Base-by-base conservation (phyloP, 2,329 filamentous ascomycete species). In the Alternaria ethzedia region DNA sequence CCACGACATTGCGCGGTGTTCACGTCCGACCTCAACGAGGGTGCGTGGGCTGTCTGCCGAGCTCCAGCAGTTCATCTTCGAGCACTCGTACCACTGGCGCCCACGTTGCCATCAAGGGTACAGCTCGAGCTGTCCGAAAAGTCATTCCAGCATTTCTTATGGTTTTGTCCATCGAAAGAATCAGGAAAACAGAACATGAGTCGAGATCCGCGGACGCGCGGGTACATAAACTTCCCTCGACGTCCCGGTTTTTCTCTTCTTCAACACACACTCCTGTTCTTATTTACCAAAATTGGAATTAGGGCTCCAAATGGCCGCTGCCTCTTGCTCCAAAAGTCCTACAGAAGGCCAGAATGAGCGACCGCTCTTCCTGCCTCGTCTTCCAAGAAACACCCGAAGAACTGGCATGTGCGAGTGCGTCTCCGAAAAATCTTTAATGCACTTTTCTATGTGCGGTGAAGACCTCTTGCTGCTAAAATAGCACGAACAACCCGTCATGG, bases 61-160 rank as follows among this genome's bases (percentile, higher is more conserved):
- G 15, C 7, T 36, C 32, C 32, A 36, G 15, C 32, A 36, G 32
- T 36, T 36, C 8, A 36, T 36, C 32, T 36, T 36, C 15, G 32
- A 36, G 32, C 15, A 36, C 32, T 36, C 32, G 2, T 36, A 36
- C 13, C 32, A n/a, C 32, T n/a, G 0, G 32, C 32, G 32, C 4
- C 32, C 15, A n/a, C 15, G 32, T 36, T 2, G 32, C 32, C 15
- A 36, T n/a, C 32, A n/a, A n/a, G 32, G 15, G 15, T 36, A 36
- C 32, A 36, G 32, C 32, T 36, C 32, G 32, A 36, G n/a, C n/a
- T 17, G 36, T 41, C 36, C 8, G 13, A 17, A 41, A 41, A 41
- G 0, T 2, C 2, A 36, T 6, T 1, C n/a, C 12, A 6, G 3
- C 15, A 8, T 8, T 32, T 15, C 6, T 15, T 4, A 36, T 36